Conservation (phyloP, 2,329 filamentous ascomycete genomes). For the Aspergillus pseudonomiae region DNA sequence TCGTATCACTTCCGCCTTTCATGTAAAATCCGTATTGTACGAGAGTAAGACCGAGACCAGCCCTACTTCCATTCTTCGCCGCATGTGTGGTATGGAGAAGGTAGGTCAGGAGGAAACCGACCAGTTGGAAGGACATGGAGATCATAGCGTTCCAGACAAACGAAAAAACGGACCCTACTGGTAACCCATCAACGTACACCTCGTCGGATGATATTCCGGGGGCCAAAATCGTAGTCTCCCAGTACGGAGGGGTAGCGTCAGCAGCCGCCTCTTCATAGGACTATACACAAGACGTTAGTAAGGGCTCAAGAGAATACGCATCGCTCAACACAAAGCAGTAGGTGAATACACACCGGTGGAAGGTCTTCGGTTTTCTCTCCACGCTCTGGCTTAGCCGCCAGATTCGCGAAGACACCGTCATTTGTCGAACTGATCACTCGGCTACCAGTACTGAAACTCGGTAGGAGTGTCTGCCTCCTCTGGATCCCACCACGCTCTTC, state of each 20-base stretch:
- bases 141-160: constrained; percentile 86
- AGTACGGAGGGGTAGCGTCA: constrained; percentile 94
- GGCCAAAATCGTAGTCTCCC: constrained; percentile 97
- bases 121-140: constrained; percentile 93
- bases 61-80: constrained; percentile 94
- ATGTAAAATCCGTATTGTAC: constrained; percentile 98
- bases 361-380: constrained; percentile 84
- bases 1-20: constrained; percentile 63
- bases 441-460: constrained; percentile 51
- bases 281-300: constrained; percentile 54
- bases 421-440: constrained; percentile 73
- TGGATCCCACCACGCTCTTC: constrained; percentile 34
- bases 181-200: constrained; percentile 94
- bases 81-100: constrained; percentile 97
- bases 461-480: constrained; percentile 57
- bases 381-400: constrained; percentile 85
- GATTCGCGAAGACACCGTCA: constrained; percentile 94
- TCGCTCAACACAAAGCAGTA: neutral
- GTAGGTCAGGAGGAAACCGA: constrained; percentile 97
- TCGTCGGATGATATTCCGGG: constrained; percentile 91
- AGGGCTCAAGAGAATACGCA: constrained; percentile 8
- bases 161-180: constrained; percentile 82
- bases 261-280: constrained; percentile 98
- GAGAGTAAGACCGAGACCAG: constrained; percentile 89
- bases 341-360: constrained; percentile 73